Percentiles rank a stretch among this genome's conserved stretches.
Evolutionary conservation across 148 eudicot species (phyloP).

Genomic region (Persicaria maculosa): DNA sequence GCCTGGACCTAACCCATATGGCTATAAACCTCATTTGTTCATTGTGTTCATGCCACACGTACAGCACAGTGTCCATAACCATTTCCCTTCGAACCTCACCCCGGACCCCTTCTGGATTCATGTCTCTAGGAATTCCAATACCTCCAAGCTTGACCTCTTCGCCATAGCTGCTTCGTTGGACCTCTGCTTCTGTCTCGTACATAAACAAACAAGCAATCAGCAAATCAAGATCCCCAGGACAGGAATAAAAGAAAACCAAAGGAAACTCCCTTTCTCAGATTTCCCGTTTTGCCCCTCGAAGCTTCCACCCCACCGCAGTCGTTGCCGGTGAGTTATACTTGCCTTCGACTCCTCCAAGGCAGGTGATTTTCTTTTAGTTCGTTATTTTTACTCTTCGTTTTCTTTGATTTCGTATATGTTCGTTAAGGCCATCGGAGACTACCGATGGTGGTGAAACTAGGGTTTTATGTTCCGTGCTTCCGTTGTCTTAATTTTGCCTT

Average conservation of each 20-base stretch:
- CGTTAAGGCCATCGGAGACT: neutral
- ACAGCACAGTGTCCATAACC: too few relatives aligned
- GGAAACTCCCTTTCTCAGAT: neutral
- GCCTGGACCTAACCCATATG: too few relatives aligned
- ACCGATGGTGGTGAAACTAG: neutral
- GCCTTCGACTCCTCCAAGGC: neutral
- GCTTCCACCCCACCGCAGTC: neutral
- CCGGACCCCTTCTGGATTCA: neutral
- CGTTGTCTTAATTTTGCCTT: neutral
- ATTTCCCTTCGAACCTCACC: neutral
- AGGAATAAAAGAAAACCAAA: too few relatives aligned
- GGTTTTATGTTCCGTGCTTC: slow-evolving; percentile 6
- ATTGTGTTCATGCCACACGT: too few relatives aligned
- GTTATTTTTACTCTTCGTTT: neutral
- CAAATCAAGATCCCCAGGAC: neutral
- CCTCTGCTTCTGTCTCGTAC: neutral
- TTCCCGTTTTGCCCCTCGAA: neutral
- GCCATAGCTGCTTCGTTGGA: neutral
- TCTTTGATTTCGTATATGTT: neutral
- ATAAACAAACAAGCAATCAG: neutral
- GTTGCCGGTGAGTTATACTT: neutral
- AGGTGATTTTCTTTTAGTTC: neutral
- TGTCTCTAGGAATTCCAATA: neutral
- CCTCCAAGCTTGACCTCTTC: neutral
- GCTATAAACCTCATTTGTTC: too few relatives aligned